Evolutionary conservation across 2,329 filamentous ascomycete genomes (phyloP), one percentile per base, ranked within the genome.

Genomic region (Aspergillus texensis): DNA sequence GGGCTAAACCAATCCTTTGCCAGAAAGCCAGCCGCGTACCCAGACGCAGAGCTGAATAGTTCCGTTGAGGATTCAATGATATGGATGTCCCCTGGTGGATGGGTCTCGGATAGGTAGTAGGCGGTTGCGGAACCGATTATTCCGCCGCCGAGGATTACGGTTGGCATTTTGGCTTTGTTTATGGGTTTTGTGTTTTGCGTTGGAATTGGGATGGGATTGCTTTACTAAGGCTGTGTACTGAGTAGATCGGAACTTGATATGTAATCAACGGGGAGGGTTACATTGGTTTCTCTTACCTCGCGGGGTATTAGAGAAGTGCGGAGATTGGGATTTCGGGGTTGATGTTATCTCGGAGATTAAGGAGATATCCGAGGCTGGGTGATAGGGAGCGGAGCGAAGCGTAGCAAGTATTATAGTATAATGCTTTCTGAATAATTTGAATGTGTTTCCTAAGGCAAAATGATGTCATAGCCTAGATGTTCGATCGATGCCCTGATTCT

Each of bases 41-140:
- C 91, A 2, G 90, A 93, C 0, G 91, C 91, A 34, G 89, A 91
- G 12, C 86, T 84, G 76, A 94, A 92, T 36, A 94, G 83, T 65
- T 86, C 74, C 0, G 82, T 75, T 5, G 84, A 84, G 6, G 85
- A 80, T 69, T 89, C 88, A 45, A 90, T 66, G 26, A 90, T 77
- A 65, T 88, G 85, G 58, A 89, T 87, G 36, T 80, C 78, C 6
- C 68, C 62, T 34, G 67, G 54, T 34, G 68, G 56, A 32, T 68
- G 62, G 5, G 81, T 77, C 53, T 74, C 67, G 8, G 88, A 86
- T 36, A 94, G 84, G 74, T 91, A 92, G 77, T 89, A 92, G n/a
- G 89, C 89, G 12, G 88, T 90, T 1, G 88, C 88, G 39, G 87
- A 79, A 63, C 90, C 89, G 58, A 92, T 90, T 69, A 92, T 90